phyloP scores from a whole-genome alignment of 108 stramenopile genomes.

The Pseudonitzschia multistriata region DNA sequence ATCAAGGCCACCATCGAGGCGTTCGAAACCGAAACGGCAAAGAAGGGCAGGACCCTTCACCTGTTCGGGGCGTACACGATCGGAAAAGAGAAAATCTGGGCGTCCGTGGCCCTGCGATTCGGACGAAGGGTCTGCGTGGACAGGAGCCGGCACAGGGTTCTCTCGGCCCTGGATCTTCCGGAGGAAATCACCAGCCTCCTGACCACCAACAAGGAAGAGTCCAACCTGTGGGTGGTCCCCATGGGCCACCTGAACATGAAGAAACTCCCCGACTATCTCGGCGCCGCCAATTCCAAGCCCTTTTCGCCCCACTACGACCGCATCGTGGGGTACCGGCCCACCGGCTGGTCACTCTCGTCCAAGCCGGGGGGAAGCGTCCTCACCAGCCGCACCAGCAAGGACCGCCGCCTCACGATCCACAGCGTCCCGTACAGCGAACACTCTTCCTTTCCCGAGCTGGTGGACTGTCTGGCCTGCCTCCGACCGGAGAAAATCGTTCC shows the following conservation, averaged over 20 bases:
- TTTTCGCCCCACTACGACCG: conserved; percentile 46
- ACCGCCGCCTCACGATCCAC: conserved; percentile 62
- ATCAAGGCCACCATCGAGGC: conserved; percentile 51
- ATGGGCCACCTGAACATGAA: conserved; percentile 84
- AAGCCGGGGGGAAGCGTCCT: conserved; percentile 35
- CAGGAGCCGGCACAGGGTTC: conserved; percentile 55
- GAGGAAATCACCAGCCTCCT: conserved; percentile 57
- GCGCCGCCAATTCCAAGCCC: conserved; percentile 41
- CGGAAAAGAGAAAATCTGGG: conserved; percentile 90
- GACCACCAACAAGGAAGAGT: conserved; percentile 59
- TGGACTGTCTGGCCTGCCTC: conserved; percentile 75
- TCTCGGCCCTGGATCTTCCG: conserved; percentile 67
- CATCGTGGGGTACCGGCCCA: conserved; percentile 71
- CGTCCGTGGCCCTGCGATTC: conserved; percentile 74
- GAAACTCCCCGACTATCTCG: conserved; percentile 60
- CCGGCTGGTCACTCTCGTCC: conserved; percentile 60
- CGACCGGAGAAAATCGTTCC: conserved; percentile 73
- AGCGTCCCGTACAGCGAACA: conserved; percentile 91
- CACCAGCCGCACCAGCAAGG: conserved; percentile 46
- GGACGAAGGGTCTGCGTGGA: conserved; percentile 84
- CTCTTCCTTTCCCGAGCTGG: conserved; percentile 81
- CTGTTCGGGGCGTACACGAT: conserved; percentile 94
- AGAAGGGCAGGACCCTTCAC: conserved; percentile 51
- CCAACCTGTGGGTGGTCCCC: conserved; percentile 79
- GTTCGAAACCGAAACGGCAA: conserved; percentile 46